Conservation (phyloP, 1,284 basidiomycete genomes). For the Thecaphora thlaspeos region DNA sequence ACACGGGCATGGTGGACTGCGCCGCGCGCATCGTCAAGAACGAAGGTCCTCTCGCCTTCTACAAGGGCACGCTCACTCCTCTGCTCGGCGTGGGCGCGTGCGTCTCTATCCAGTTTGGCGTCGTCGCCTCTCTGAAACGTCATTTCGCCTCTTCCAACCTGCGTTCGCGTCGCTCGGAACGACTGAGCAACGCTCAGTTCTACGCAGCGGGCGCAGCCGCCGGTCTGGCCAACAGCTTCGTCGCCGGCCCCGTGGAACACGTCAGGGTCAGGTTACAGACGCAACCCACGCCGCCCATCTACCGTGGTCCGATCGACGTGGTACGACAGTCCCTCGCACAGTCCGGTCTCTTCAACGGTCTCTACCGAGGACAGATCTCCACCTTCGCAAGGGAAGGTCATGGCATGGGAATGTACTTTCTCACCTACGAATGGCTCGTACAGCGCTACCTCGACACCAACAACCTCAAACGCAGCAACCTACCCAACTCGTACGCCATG, state of each 20-base stretch:
- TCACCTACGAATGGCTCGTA: conserved; percentile 88
- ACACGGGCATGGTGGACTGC: conserved; percentile 81
- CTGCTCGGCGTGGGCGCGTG: conserved; percentile 90
- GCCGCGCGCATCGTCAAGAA: conserved; percentile 81
- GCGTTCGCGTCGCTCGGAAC: conserved; percentile 5
- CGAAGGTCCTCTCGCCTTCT: conserved; percentile 91
- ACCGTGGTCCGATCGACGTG: conserved; percentile 58
- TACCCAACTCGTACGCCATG: conserved; percentile 45
- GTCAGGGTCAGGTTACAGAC: conserved; percentile 79
- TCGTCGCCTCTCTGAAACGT: conserved; percentile 85
- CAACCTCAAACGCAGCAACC: conserved; percentile 24
- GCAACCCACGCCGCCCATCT: conserved; percentile 44
- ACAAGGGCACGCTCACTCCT: conserved; percentile 95
- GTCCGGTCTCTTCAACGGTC: conserved; percentile 60
- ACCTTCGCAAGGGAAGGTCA: conserved; percentile 80
- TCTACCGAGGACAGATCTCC: conserved; percentile 89
- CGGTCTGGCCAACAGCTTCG: conserved; percentile 84
- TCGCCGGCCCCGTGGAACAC: conserved; percentile 94
- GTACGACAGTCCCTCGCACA: conserved; percentile 12
- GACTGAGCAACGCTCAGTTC: conserved; percentile 69
- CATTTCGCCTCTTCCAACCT: conserved; percentile 63
- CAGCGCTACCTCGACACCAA: conserved; percentile 68
- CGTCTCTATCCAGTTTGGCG: conserved; percentile 95
- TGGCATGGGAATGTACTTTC: conserved; percentile 64
- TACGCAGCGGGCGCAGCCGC: conserved; percentile 77